Conservation (phyloP, 1,284 basidiomycete species). For the Sutorius eximius region DNA sequence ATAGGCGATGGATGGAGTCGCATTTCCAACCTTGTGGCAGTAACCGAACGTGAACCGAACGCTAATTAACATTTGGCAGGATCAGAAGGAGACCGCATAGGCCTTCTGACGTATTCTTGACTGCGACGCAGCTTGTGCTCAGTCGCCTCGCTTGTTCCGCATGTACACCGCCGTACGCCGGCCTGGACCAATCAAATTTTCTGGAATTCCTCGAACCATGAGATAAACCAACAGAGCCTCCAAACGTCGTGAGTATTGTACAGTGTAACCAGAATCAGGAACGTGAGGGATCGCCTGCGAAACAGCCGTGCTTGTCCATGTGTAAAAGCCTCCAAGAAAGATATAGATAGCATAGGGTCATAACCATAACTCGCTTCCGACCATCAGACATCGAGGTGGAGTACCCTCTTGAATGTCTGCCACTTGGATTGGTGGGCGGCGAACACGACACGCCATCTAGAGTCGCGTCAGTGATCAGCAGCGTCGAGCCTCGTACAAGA, state of each 20-base stretch:
- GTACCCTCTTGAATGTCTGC: slow-evolving; percentile 30
- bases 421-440: slow-evolving; percentile 32
- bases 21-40: slow-evolving; percentile 8
- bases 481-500: slow-evolving; percentile 3
- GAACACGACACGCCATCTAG: slow-evolving; percentile 35
- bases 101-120: slow-evolving; percentile 22
- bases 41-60: neutral
- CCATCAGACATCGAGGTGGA: slow-evolving; percentile 30
- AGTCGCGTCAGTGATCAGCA: slow-evolving; percentile 2
- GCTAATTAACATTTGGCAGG: neutral
- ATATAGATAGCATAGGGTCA: slow-evolving; percentile 24
- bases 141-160: slow-evolving; percentile 19
- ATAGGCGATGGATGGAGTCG: neutral
- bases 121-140: neutral
- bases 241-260: slow-evolving; percentile 32
- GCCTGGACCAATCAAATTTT: neutral
- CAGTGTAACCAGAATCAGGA: slow-evolving; percentile 18
- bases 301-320: slow-evolving; percentile 18
- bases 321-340: slow-evolving; percentile 16
- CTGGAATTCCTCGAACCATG: neutral
- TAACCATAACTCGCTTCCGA: slow-evolving; percentile 11
- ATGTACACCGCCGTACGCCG: slow-evolving; percentile 7
- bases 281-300: slow-evolving; percentile 5
- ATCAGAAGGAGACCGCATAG: slow-evolving; percentile 17
- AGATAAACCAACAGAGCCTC: neutral